A percentile compares a stretch with the other conserved stretches of the same genome.
Conservation (phyloP, 2,329 filamentous ascomycete species). For the Sporothrix globosa region DNA sequence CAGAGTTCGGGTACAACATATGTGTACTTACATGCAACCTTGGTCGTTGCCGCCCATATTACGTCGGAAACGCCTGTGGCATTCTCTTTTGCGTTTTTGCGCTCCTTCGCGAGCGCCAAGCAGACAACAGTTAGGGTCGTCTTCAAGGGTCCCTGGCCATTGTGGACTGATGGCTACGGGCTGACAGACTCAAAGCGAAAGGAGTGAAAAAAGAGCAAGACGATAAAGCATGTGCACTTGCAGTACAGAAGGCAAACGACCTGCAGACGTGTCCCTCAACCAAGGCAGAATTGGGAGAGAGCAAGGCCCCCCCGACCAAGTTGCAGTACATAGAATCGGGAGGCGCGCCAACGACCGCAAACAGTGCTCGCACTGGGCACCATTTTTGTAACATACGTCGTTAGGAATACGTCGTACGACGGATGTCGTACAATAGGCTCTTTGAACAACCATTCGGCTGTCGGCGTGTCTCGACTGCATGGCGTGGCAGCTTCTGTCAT, state of each 20-base stretch:
- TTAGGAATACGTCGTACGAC: background rate
- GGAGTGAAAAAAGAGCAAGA: background rate
- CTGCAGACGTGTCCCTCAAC: slow-evolving; percentile 1
- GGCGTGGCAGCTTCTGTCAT: slow-evolving; percentile 13
- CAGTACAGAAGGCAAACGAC: background rate
- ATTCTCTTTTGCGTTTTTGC: background rate
- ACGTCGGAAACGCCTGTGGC: background rate
- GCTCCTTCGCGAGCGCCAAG: slow-evolving; percentile 16
- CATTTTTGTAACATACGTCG: background rate
- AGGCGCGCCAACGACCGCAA: background rate
- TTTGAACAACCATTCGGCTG: background rate
- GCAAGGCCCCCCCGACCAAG: background rate
- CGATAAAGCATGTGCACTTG: background rate
- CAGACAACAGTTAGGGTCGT: background rate
- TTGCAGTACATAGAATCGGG: background rate
- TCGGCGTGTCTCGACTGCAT: background rate
- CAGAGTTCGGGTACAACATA: background rate
- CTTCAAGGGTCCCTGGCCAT: background rate
- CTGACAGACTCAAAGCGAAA: background rate
- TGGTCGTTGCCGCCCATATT: slow-evolving; percentile 2
- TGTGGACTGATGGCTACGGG: background rate
- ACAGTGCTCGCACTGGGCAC: background rate
- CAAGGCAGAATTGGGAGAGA: background rate
- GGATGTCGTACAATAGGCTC: too few relatives aligned
- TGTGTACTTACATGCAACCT: background rate